A percentile compares a stretch with the other conserved stretches of the same genome.
Evolutionary conservation across 2,329 filamentous ascomycete genomes (phyloP).

Genomic region (Pezicula carpinea): DNA sequence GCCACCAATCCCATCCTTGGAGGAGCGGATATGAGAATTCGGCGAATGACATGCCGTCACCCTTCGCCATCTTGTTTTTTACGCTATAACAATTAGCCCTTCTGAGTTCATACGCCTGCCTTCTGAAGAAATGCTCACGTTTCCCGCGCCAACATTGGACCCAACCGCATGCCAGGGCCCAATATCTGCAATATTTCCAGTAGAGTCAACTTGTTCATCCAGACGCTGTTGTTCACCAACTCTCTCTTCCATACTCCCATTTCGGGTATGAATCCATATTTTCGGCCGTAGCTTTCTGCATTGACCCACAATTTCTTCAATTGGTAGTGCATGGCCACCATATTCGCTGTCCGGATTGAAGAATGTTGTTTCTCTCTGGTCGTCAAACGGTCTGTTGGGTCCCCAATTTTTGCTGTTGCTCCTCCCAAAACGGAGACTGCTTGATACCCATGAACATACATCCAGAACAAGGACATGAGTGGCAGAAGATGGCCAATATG

Average conservation of each 20-base stretch:
- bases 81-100: constrained; percentile 40
- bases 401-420: constrained; percentile 73
- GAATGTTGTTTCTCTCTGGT: constrained; percentile 51
- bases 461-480: constrained; percentile 80
- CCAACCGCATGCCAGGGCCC: constrained; percentile 70
- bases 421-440: constrained; percentile 66
- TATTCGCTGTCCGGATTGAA: constrained; percentile 55
- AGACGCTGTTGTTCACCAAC: constrained; percentile 76
- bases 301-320: constrained; percentile 70
- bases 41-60: constrained; percentile 88
- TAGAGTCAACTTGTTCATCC: constrained; percentile 70
- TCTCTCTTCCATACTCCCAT: constrained; percentile 63
- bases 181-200: constrained; percentile 72
- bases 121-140: constrained; percentile 53
- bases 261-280: constrained; percentile 58
- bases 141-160: constrained; percentile 83
- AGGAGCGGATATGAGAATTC: constrained; percentile 92
- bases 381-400: constrained; percentile 66
- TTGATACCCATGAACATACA: constrained; percentile 71
- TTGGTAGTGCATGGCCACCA: constrained; percentile 64
- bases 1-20: constrained; percentile 96
- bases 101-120: constrained; percentile 5
- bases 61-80: constrained; percentile 75
- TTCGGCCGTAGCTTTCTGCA: constrained; percentile 60
- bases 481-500: constrained; percentile 79